phyloP scores from a whole-genome alignment of 148 eudicot genomes.

The Bassia scoparia region DNA sequence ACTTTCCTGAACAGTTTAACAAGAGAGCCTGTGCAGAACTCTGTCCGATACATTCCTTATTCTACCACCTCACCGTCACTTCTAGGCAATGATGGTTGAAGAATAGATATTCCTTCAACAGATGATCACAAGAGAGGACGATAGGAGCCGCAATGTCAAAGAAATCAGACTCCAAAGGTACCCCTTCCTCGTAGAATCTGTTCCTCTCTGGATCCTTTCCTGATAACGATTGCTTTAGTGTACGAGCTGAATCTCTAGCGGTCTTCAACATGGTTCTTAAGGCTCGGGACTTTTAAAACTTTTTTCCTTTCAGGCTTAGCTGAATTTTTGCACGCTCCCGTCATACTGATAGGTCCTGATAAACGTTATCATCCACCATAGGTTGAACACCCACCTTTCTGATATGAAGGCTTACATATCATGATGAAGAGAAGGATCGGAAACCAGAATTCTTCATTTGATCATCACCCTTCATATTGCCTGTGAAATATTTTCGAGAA shows the following conservation, averaged over 20 bases:
- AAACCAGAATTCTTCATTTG: slow-evolving; percentile 11
- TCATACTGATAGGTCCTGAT: slow-evolving; percentile 32
- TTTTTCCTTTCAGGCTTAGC: slow-evolving; percentile 30
- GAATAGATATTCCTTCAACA: slow-evolving; percentile 15
- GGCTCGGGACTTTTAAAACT: slow-evolving; percentile 44
- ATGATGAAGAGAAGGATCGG: slow-evolving; percentile 40
- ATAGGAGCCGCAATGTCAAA: slow-evolving; percentile 53
- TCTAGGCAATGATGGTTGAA: slow-evolving; percentile 4
- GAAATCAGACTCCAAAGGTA: slow-evolving; percentile 27
- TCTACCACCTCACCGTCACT: background rate
- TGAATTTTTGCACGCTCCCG: slow-evolving; percentile 34
- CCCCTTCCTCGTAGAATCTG: slow-evolving; percentile 22
- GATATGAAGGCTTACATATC: slow-evolving; percentile 45
- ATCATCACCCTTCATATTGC: slow-evolving; percentile 36
- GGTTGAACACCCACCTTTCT: slow-evolving; percentile 46
- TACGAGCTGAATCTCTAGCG: slow-evolving; percentile 56
- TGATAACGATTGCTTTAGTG: slow-evolving; percentile 38
- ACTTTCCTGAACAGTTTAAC: background rate
- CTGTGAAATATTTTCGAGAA: slow-evolving; percentile 57
- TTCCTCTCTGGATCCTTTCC: slow-evolving; percentile 41
- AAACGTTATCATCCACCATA: slow-evolving; percentile 40
- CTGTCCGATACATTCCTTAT: background rate
- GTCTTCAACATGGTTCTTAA: slow-evolving; percentile 51
- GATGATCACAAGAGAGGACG: slow-evolving; percentile 23
- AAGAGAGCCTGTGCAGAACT: background rate